Percentiles rank a stretch among this genome's conserved stretches.
phyloP scores from a whole-genome alignment of 2,329 filamentous ascomycete species.

The Uncinocarpus reesii region DNA sequence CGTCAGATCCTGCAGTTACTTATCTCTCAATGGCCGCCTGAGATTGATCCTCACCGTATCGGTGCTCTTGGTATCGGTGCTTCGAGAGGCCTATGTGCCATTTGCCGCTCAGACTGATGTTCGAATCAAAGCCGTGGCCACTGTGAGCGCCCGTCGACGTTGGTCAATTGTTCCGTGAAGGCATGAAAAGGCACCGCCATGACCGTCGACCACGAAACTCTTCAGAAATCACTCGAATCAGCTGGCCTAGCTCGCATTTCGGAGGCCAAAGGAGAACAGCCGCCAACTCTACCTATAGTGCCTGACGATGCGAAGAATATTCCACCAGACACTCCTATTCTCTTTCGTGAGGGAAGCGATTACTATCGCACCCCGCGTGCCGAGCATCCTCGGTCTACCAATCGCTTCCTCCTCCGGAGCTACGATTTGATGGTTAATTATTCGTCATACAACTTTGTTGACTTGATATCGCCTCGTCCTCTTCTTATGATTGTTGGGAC shows the following conservation, averaged over 20 bases:
- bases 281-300: not conserved
- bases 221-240: not conserved
- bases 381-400: constrained; percentile 17
- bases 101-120: constrained; percentile 30
- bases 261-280: not conserved
- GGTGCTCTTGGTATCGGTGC: constrained; percentile 34
- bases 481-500: constrained; percentile 17
- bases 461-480: constrained; percentile 20
- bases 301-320: not conserved
- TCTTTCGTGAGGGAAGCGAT: constrained; percentile 1
- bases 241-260: not conserved
- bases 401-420: constrained; percentile 19
- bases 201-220: not conserved
- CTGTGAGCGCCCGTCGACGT: constrained; percentile 25
- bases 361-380: constrained; percentile 23
- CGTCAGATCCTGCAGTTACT: constrained; percentile 27
- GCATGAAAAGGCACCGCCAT: not conserved
- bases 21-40: constrained; percentile 21
- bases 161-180: constrained; percentile 18
- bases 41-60: constrained; percentile 29
- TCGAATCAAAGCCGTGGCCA: constrained; percentile 34
- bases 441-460: constrained; percentile 21
- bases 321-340: not conserved
- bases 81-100: constrained; percentile 28
- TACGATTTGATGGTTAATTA: constrained; percentile 22